Evolutionary conservation across 2,329 filamentous ascomycete genomes (phyloP), one percentile per base, ranked within the genome.

Genomic region (Colletotrichum caudatum): DNA sequence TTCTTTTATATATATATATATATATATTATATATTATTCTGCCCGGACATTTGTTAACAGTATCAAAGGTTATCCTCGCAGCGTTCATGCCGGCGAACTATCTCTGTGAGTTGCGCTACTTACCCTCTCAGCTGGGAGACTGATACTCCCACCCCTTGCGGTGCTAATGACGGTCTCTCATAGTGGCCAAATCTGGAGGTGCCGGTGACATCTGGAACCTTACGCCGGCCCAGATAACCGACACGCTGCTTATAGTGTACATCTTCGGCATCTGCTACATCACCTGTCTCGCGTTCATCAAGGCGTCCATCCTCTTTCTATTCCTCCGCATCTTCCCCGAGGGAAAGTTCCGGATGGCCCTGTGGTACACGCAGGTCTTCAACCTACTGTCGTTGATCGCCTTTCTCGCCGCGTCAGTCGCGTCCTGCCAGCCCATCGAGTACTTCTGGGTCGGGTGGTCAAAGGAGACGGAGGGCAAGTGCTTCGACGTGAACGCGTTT

Each of bases 371-470:
- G 2, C 54, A 72, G 20, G 7, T 58, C 3, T 64, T 72, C 39
- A 72, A 72, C 46, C 37, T 64, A 9, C n/a, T 66, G 5, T 12
- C 62, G 7, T 50, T 48, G 7, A 69, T 77, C 5, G 76, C 76
- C 48, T 81, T 81, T 59, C 77, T 80, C 56, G 66, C 81, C 23
- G 78, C 78, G 16, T 78, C 78, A 5, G 71, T 83, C 12, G 78
- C 83, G 16, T 80, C 84, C 63, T 85, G 84, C 75, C 74, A 77
- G 7, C 84, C 84, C 0, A 76, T 86, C 12, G 66, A 77, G 12
- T 84, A 80, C 72, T 82, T 82, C 75, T 87, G 85, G 85, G 66
- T 85, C 0, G 63, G 63, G 4, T 74, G 81, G 81, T 78, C 79
- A 0, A 58, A 51, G 23, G 66, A 72, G 1, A 69, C 60, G 46